These are phyloP conservation scores for Tetrahymena thermophila DNA, from an alignment of 73 alveolate species.

Conservation along the genomic window DNA sequence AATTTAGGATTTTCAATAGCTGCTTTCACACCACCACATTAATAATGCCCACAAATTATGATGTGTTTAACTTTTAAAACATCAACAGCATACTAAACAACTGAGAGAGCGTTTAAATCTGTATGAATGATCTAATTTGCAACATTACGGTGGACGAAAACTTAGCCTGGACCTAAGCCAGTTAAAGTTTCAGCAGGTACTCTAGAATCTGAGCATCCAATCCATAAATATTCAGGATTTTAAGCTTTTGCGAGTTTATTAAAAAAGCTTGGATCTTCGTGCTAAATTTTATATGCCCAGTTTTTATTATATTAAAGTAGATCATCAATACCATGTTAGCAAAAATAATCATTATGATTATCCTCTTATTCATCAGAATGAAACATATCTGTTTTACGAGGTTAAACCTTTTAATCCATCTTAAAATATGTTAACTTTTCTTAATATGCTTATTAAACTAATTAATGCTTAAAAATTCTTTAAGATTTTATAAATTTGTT, in stretches of 20 bases:
- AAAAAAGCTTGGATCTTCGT: slow-evolving; percentile 8
- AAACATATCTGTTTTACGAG: neutral
- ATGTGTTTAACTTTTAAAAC: slow-evolving; percentile 17
- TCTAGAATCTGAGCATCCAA: slow-evolving; percentile 48
- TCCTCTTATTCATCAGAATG: too few relatives aligned
- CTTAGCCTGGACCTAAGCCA: slow-evolving; percentile 38
- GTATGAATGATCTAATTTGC: slow-evolving; percentile 35
- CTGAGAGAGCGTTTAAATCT: slow-evolving; percentile 19
- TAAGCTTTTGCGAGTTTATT: slow-evolving; percentile 5
- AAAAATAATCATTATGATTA: neutral
- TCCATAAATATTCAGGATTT: slow-evolving; percentile 20
- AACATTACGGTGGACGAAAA: slow-evolving; percentile 30
- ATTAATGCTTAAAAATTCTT: too few relatives aligned
- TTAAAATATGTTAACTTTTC: too few relatives aligned
- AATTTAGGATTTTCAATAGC: slow-evolving; percentile 5
- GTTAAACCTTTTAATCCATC: neutral
- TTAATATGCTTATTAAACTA: too few relatives aligned
- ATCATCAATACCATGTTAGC: neutral
- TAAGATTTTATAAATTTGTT: too few relatives aligned
- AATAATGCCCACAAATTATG: slow-evolving; percentile 17
- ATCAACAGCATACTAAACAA: slow-evolving; percentile 27
- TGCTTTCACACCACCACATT: slow-evolving; percentile 45
- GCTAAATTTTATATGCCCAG: neutral
- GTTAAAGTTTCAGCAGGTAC: slow-evolving; percentile 43
- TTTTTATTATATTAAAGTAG: neutral